phyloP scores from a whole-genome alignment of 2,329 filamentous ascomycete genomes.

The Colletotrichum navitas region DNA sequence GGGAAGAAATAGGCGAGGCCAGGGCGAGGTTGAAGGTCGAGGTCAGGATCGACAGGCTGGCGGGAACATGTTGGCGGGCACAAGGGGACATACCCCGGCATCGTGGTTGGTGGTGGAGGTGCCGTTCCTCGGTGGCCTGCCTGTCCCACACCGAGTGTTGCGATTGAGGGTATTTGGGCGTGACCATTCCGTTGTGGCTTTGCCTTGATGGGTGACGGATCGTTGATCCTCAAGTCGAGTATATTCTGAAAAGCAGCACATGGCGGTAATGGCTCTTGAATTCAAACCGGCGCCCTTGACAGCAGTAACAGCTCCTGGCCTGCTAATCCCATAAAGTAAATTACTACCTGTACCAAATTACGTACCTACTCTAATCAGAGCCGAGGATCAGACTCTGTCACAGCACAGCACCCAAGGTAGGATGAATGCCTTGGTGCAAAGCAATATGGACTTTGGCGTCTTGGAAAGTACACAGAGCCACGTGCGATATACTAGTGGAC shows the following conservation, averaged over 20 bases:
- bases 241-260: not conserved
- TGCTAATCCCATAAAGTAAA: not conserved
- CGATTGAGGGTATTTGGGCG: not conserved
- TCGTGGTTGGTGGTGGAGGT: not conserved
- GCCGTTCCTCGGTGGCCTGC: not conserved
- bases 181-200: not conserved
- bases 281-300: not conserved
- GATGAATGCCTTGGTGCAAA: not conserved
- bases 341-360: not conserved
- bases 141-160: not conserved
- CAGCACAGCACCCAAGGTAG: constrained; percentile 9
- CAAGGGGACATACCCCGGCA: constrained; percentile 5
- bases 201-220: not conserved
- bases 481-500: not conserved
- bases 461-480: not conserved
- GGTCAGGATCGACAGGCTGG: not conserved
- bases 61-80: constrained; percentile 12
- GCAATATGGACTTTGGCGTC: not conserved
- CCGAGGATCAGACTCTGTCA: constrained; percentile 39
- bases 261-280: not conserved
- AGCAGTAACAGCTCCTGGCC: not conserved
- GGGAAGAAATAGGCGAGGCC: constrained; percentile 12
- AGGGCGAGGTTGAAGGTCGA: not conserved
- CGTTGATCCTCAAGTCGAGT: not conserved
- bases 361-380: not conserved